phyloP scores from a whole-genome alignment of 257 asterid species.

The Solanum megistacrolobum region DNA sequence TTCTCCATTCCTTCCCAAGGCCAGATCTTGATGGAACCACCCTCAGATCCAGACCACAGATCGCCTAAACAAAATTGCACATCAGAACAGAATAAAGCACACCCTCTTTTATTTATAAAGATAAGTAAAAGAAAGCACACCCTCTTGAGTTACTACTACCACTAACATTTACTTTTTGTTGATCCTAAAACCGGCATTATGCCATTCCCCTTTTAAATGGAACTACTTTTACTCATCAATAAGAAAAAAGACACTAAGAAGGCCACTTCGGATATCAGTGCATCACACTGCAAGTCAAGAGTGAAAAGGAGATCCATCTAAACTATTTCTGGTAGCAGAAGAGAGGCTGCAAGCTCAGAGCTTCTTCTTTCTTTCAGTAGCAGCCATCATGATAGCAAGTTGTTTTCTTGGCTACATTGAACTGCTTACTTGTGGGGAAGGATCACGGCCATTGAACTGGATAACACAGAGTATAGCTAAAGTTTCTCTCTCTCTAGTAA shows the following conservation, averaged over 20 bases:
- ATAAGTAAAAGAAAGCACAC: neutral
- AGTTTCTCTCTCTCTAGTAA: neutral
- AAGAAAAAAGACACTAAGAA: neutral
- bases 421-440: neutral
- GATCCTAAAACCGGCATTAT: neutral
- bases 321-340: neutral
- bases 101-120: neutral
- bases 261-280: neutral
- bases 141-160: neutral
- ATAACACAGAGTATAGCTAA: neutral
- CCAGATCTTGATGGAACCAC: slow-evolving; percentile 84
- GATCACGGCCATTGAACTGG: neutral
- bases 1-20: slow-evolving; percentile 96
- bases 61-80: slow-evolving; percentile 56
- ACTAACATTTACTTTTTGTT: neutral
- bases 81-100: slow-evolving; percentile 2
- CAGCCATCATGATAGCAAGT: neutral
- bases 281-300: neutral
- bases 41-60: slow-evolving; percentile 94
- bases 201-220: neutral
- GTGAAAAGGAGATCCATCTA: neutral
- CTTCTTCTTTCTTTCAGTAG: neutral
- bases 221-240: neutral
- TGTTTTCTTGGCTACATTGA: neutral
- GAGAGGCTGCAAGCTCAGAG: neutral